phyloP scores from a whole-genome alignment of 371 early-diverging fungal genomes.

The Saksenaea oblongispora region DNA sequence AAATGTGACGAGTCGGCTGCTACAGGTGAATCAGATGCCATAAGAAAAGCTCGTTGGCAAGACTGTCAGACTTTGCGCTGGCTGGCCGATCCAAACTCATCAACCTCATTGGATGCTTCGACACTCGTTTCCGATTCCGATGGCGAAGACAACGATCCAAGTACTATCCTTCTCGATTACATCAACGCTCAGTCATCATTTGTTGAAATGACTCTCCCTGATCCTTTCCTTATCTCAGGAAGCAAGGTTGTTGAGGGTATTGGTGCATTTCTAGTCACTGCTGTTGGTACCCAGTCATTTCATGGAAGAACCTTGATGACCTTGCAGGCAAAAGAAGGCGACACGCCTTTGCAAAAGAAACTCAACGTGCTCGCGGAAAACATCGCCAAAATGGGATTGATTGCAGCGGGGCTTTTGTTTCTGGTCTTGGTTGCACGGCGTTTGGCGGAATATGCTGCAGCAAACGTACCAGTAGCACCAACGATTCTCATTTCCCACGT shows the following conservation, averaged over 20 bases:
- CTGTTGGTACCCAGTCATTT: constrained; percentile 72
- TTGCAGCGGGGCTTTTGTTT: constrained; percentile 70
- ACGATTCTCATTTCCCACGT: constrained; percentile 46
- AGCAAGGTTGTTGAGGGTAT: constrained; percentile 80
- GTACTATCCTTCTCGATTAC: neutral
- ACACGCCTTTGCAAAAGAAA: constrained; percentile 74
- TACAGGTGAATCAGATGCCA: constrained; percentile 89
- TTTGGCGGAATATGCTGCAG: constrained; percentile 35
- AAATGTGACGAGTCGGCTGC: constrained; percentile 89
- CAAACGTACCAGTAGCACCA: constrained; percentile 14
- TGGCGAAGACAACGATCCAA: neutral
- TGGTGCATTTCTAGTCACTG: constrained; percentile 68
- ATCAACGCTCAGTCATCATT: neutral
- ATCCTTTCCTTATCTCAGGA: constrained; percentile 76
- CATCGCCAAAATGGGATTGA: constrained; percentile 72
- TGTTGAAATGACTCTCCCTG: constrained; percentile 18
- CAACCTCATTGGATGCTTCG: constrained; percentile 30
- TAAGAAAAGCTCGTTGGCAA: constrained; percentile 49
- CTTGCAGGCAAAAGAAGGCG: constrained; percentile 52
- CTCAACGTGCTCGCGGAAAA: constrained; percentile 66
- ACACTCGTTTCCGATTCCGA: constrained; percentile 72
- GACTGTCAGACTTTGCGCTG: constrained; percentile 23
- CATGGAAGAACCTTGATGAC: constrained; percentile 82
- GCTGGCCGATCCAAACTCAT: neutral
- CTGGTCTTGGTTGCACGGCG: constrained; percentile 64